A percentile compares a stretch with the other conserved stretches of the same genome.
Evolutionary conservation across 2,329 filamentous ascomycete genomes (phyloP).

Genomic region (Talaromyces sp.): DNA sequence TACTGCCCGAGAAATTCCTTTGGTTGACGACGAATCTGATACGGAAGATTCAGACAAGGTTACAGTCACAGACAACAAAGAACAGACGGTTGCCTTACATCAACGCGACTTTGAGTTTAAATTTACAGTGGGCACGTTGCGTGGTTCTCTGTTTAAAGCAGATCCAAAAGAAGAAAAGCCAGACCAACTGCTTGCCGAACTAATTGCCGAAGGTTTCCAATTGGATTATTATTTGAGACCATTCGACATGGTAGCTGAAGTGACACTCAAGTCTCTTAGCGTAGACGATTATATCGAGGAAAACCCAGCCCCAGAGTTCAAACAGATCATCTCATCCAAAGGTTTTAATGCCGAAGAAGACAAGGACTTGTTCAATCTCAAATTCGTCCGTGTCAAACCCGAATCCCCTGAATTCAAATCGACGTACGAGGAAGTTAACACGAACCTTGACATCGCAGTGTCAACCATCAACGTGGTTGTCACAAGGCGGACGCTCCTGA

Average conservation of each 20-base stretch:
- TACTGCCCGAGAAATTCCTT: constrained; percentile 67
- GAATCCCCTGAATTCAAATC: constrained; percentile 90
- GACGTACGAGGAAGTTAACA: constrained; percentile 88
- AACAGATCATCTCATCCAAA: constrained; percentile 94
- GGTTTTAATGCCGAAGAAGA: constrained; percentile 64
- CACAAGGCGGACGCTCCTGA: constrained; percentile 86
- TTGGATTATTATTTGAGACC: constrained; percentile 83
- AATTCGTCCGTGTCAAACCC: constrained; percentile 82
- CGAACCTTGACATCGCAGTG: constrained; percentile 82
- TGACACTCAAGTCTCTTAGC: constrained; percentile 78
- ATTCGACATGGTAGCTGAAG: constrained; percentile 90
- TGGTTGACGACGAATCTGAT: constrained; percentile 65
- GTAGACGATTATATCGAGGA: constrained; percentile 93
- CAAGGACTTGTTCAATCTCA: constrained; percentile 79
- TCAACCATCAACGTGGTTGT: constrained; percentile 96
- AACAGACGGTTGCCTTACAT: constrained; percentile 64
- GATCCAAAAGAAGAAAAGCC: constrained; percentile 71
- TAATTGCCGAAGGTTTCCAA: constrained; percentile 84
- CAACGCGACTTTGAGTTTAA: constrained; percentile 94
- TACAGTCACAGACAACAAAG: constrained; percentile 45
- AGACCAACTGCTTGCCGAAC: constrained; percentile 80
- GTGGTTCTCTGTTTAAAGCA: constrained; percentile 85
- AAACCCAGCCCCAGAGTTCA: constrained; percentile 83
- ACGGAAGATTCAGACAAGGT: constrained; percentile 60
- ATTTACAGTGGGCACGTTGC: constrained; percentile 90